These are phyloP conservation scores for Suillus variegatus DNA, from an alignment of 768 basidiomycete genomes.

Conservation along the genomic window DNA sequence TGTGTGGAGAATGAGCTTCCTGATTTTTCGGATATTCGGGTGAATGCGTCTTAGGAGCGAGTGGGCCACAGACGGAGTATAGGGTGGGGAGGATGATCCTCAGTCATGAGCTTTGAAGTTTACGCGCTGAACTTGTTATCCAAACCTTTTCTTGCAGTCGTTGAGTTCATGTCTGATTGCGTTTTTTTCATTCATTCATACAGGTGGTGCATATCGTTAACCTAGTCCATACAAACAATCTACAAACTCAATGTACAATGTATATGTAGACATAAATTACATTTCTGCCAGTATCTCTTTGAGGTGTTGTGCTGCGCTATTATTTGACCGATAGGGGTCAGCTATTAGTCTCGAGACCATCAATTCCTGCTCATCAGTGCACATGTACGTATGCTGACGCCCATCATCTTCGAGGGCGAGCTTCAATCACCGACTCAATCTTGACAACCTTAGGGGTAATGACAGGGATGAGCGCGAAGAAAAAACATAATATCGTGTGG, in stretches of 20 bases:
- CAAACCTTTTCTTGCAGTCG: not conserved
- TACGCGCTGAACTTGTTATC: not conserved
- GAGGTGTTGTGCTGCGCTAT: not conserved
- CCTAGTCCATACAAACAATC: not conserved
- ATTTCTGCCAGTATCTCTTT: not conserved
- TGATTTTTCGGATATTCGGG: slow-evolving; percentile 22
- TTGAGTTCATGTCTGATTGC: not conserved
- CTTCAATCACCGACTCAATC: not conserved
- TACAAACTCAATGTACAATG: not conserved
- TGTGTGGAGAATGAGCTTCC: slow-evolving; percentile 13
- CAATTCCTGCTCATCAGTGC: too few species aligned
- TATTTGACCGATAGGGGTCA: too few species aligned
- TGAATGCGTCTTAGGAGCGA: slow-evolving; percentile 41
- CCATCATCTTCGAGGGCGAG: too few species aligned
- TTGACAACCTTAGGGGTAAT: not conserved
- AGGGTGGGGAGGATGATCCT: not conserved
- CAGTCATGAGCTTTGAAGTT: not conserved
- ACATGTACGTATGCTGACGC: too few species aligned
- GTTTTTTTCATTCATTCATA: not conserved
- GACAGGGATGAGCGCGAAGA: not conserved
- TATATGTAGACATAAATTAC: not conserved
- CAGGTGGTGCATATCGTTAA: not conserved
- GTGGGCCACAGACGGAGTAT: not conserved
- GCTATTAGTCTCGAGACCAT: too few species aligned
- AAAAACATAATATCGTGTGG: not conserved